phyloP scores from a whole-genome alignment of 441 rosid species.

The Gossypium gossypioides region DNA sequence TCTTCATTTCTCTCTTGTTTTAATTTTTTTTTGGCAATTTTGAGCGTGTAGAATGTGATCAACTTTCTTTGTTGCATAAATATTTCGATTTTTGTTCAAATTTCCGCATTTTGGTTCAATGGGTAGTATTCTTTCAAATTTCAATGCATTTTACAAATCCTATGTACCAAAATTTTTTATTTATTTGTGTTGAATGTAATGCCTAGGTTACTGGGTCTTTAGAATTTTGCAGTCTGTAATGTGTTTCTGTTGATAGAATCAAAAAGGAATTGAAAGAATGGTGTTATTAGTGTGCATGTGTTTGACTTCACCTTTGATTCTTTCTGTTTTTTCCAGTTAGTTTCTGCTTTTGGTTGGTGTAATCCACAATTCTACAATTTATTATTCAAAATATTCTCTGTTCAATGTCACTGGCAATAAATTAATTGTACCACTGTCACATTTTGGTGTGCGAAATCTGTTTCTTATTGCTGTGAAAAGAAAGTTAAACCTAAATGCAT shows the following conservation, averaged over 20 bases:
- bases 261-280: not conserved
- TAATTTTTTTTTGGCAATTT: not conserved
- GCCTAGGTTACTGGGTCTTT: constrained; percentile 7
- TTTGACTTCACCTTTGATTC: not conserved
- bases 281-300: not conserved
- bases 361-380: not conserved
- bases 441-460: not conserved
- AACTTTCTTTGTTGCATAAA: not conserved
- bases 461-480: not conserved
- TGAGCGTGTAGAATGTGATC: not conserved
- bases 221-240: not conserved
- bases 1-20: not conserved
- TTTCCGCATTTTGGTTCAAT: not conserved
- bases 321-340: not conserved
- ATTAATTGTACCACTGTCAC: not conserved
- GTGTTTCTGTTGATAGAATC: not conserved
- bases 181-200: not conserved
- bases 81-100: not conserved
- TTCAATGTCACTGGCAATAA: not conserved
- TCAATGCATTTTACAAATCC: not conserved
- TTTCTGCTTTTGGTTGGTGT: not conserved
- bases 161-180: not conserved
- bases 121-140: not conserved
- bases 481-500: not conserved
- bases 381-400: not conserved